Percentiles rank a stretch among this genome's conserved stretches.
Evolutionary conservation across 352 stramenopile genomes (phyloP).

Genomic region (Thraustochytrium striatum): DNA sequence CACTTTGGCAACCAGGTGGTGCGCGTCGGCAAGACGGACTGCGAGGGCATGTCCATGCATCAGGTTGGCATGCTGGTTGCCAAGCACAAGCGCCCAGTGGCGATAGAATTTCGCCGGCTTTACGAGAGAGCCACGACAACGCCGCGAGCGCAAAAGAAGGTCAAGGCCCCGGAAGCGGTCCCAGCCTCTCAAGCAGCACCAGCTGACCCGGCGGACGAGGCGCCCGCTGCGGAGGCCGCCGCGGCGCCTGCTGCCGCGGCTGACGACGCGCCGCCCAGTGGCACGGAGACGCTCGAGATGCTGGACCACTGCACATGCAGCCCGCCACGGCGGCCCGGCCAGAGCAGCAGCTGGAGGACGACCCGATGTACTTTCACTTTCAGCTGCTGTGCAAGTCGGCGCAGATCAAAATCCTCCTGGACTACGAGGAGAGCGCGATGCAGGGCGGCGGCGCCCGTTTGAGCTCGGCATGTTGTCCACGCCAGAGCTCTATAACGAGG

Average conservation of each 20-base stretch:
- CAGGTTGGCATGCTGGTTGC: conserved; percentile 38
- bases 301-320: too few species aligned
- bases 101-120: conserved; percentile 32
- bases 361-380: conserved; percentile 48
- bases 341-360: background rate
- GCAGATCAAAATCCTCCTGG: conserved; percentile 40
- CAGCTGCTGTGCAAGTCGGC: conserved; percentile 43
- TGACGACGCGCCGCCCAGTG: background rate
- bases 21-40: conserved; percentile 3
- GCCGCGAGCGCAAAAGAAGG: background rate
- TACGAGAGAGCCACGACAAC: conserved; percentile 23
- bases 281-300: background rate
- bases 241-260: background rate
- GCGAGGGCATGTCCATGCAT: conserved; percentile 42
- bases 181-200: background rate
- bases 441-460: conserved; percentile 8
- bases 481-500: background rate
- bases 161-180: background rate
- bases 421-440: conserved; percentile 16
- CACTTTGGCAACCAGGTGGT: conserved; percentile 44
- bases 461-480: conserved; percentile 29
- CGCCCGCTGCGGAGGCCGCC: background rate
- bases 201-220: background rate
- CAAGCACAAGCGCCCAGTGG: conserved; percentile 40
- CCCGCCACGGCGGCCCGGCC: background rate